These are phyloP conservation scores for Lophiostoma macrostomum DNA, from an alignment of 495 filamentous ascomycete species.

Conservation along the genomic window DNA sequence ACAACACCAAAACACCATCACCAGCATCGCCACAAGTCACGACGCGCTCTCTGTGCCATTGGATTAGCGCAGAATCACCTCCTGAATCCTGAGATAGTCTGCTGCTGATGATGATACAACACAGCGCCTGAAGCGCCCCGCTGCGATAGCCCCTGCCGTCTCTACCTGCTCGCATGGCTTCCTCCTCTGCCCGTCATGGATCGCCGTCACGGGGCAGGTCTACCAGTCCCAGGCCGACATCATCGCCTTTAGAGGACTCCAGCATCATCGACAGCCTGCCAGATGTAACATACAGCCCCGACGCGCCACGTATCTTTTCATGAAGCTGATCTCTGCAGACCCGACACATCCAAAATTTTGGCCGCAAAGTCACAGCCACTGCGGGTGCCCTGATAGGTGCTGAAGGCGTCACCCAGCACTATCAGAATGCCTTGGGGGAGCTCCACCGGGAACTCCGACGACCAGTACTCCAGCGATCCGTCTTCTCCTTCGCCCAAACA, in stretches of 20 bases:
- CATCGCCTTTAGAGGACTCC: slow-evolving; percentile 22
- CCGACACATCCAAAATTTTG: slow-evolving; percentile 86
- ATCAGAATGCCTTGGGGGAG: slow-evolving; percentile 82
- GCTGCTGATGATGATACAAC: slow-evolving; percentile 1
- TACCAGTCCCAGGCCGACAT: slow-evolving; percentile 27
- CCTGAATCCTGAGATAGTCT: neutral
- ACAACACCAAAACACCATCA: slow-evolving; percentile 26
- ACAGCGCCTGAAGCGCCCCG: neutral
- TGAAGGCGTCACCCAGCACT: slow-evolving; percentile 57
- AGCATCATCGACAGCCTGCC: slow-evolving; percentile 24
- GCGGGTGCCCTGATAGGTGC: slow-evolving; percentile 78
- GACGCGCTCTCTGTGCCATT: slow-evolving; percentile 8
- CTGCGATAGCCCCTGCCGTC: neutral
- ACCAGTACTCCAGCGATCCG: slow-evolving; percentile 77
- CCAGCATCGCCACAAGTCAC: no score
- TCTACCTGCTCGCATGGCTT: slow-evolving; percentile 22
- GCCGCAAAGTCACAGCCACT: slow-evolving; percentile 90
- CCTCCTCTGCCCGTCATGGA: slow-evolving; percentile 20
- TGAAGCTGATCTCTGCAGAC: slow-evolving; percentile 51
- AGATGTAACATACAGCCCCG: slow-evolving; percentile 5
- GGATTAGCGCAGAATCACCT: neutral
- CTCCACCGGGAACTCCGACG: slow-evolving; percentile 82
- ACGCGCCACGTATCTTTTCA: neutral
- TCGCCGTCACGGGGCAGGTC: slow-evolving; percentile 32
- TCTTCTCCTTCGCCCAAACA: slow-evolving; percentile 85